Evolutionary conservation across 2,329 filamentous ascomycete genomes (phyloP).

Genomic region (Alternaria ventricosa): DNA sequence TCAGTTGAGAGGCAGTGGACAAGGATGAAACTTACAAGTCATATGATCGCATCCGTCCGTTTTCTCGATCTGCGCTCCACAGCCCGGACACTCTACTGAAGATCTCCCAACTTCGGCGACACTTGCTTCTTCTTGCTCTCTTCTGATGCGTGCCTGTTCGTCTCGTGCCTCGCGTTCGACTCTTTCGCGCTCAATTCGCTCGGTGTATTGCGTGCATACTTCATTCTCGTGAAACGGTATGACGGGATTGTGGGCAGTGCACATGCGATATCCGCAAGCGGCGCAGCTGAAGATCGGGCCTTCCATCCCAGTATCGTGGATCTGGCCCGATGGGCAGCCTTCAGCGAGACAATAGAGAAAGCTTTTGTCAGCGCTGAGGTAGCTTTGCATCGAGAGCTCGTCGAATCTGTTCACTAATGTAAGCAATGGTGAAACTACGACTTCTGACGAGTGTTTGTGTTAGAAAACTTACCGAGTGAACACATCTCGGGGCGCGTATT

Average conservation of each 20-base stretch:
- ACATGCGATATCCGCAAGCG: not conserved
- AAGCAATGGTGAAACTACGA: not conserved
- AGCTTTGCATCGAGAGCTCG: not conserved
- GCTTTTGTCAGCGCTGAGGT: not conserved
- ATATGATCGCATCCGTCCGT: not conserved
- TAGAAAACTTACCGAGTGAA: not conserved
- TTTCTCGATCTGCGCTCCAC: not conserved
- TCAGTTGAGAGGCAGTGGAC: too few species aligned
- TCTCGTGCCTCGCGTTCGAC: not conserved
- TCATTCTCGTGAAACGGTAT: conserved; percentile 13
- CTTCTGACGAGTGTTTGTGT: not conserved
- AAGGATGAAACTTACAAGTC: not conserved
- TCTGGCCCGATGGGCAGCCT: conserved; percentile 1
- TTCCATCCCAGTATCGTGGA: not conserved
- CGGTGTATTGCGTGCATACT: not conserved
- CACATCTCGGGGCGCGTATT: not conserved
- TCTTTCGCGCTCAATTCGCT: not conserved
- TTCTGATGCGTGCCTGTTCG: not conserved
- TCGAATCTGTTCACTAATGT: not conserved
- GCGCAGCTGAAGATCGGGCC: conserved; percentile 2
- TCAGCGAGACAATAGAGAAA: not conserved
- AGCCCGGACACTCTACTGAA: not conserved
- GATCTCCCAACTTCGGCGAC: not conserved
- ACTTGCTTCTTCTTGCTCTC: not conserved
- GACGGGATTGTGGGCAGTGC: not conserved